Evolutionary conservation across 345 rosid species (phyloP), one percentile per base, ranked within the genome.

Genomic region (Corymbia maculata): DNA sequence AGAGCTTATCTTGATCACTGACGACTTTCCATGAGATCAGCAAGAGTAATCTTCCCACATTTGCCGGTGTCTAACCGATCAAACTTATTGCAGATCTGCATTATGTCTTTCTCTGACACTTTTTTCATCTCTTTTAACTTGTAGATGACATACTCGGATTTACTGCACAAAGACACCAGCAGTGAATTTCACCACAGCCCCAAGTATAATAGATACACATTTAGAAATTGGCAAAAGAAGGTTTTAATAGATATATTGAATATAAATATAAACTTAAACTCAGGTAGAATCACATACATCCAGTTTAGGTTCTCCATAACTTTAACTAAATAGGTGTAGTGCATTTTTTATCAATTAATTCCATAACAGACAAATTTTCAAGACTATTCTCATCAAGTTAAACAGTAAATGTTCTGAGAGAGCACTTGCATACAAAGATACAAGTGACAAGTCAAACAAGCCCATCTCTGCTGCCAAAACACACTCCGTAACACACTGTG

Each of bases 41-140:
- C 91, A 51, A 97, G 97, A 32, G 97, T 93, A 87, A 96, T 96
- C 92, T 93, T 97, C 86, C 99, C 98, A 64, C 91, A 92, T 89
- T 95, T 94, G 88, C 95, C 95, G 5, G 90, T 30, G 90, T 96
- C 98, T 50, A 97, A 92, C 93, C 92, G 91, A 59, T 95, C 98
- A 89, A 97, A 95, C 90, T 92, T 94, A 79, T 88, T 51, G 79
- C 92, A 91, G 26, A 97, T 94, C 91, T 89, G 95, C 84, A 88
- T 50, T 75, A 95, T 89, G 90, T 97, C 99, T 64, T 93, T 95
- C 68, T 95, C 95, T 7, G 96, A 89, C 85, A 96, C 91, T 91
- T 93, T 94, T 44, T 91, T 95, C 97, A 96, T 95, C 92, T 94
- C 95, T 92, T 93, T 95, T 75, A 96, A 94, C 94, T 95, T 95